Conservation (phyloP, 2,329 filamentous ascomycete species). For the Thelonectria discophora region DNA sequence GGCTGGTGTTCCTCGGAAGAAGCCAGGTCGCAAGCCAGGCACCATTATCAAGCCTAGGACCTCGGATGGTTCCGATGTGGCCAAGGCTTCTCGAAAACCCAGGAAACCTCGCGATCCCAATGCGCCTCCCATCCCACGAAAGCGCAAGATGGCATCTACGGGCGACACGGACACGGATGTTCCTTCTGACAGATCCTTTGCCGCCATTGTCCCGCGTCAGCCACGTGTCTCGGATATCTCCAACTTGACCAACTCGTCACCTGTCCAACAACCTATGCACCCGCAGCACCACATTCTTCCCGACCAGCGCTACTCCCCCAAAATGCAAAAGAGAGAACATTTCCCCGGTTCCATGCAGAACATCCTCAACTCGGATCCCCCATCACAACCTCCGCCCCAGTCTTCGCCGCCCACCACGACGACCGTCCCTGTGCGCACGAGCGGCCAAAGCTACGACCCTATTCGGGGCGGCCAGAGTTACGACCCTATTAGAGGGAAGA, state of each 20-base stretch:
- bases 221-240: slow-evolving; percentile 38
- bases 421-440: slow-evolving; percentile 64
- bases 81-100: slow-evolving; percentile 59
- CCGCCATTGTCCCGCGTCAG: slow-evolving; percentile 41
- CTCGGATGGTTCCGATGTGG: slow-evolving; percentile 48
- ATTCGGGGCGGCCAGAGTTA: slow-evolving; percentile 90
- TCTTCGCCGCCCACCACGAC: slow-evolving; percentile 52
- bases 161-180: slow-evolving; percentile 51
- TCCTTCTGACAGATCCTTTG: slow-evolving; percentile 48
- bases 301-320: slow-evolving; percentile 53
- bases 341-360: slow-evolving; percentile 63
- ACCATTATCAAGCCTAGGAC: slow-evolving; percentile 58
- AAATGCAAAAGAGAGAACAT: slow-evolving; percentile 61
- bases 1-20: slow-evolving; percentile 68
- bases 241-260: slow-evolving; percentile 38
- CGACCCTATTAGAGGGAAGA: slow-evolving; percentile 86
- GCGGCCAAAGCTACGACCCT: slow-evolving; percentile 88
- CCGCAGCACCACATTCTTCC: slow-evolving; percentile 36
- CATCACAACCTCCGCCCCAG: slow-evolving; percentile 39
- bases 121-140: slow-evolving; percentile 62
- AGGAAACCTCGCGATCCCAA: slow-evolving; percentile 69
- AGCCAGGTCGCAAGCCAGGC: slow-evolving; percentile 72
- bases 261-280: slow-evolving; percentile 44
- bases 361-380: slow-evolving; percentile 62
- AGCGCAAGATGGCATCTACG: slow-evolving; percentile 60